Evolutionary conservation across 2,329 filamentous ascomycete species (phyloP), one percentile per base, ranked within the genome.

Genomic region (Diaporthe ampelina): DNA sequence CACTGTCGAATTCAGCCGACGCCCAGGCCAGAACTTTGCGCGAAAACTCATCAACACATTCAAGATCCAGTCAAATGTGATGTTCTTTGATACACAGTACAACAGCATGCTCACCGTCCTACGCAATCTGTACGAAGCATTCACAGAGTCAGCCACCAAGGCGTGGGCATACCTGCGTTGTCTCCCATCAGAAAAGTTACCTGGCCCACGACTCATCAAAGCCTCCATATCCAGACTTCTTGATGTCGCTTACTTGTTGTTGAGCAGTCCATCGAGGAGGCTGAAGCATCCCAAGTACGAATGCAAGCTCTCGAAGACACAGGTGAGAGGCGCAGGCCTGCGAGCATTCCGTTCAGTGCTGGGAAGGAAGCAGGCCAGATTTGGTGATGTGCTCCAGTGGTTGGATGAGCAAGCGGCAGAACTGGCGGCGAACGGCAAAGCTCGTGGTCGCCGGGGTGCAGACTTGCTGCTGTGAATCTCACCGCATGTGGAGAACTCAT

Each of bases 21-120:
- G 87, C 2, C 94, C 94, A 0, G 96, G 96, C 6, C 91, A 91
- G 77, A 92, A 91, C 15, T 97, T 98, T 78, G 91, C 94, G 80
- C 90, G 94, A 65, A 98, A 97, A 83, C 88, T 94, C 19, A 85
- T 98, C 56, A 91, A 88, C 78, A 85, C 91, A 4, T 95, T 98
- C 86, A 95, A 95, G 81, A 91, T 97, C 70, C 94, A 97, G 81
- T 92, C 95, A 69, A 94, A 97, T 78, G 86, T 91, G 67, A 95
- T 97, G 91, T 94, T 95, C 81, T 92, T 94, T 78, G 95, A 97
- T 81, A 94, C 94, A 6, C 84, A 87, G 4, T 92, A 96, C 85
- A 98, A 98, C 84, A 90, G 91, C 4, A 81, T 89, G 10, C 78
- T 81, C 5, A 94, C 92, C 0, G 93, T 97, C 17, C 86, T 96